Base-by-base conservation (phyloP, 192 early-diverging fungal genomes). In the Backusella circina region DNA sequence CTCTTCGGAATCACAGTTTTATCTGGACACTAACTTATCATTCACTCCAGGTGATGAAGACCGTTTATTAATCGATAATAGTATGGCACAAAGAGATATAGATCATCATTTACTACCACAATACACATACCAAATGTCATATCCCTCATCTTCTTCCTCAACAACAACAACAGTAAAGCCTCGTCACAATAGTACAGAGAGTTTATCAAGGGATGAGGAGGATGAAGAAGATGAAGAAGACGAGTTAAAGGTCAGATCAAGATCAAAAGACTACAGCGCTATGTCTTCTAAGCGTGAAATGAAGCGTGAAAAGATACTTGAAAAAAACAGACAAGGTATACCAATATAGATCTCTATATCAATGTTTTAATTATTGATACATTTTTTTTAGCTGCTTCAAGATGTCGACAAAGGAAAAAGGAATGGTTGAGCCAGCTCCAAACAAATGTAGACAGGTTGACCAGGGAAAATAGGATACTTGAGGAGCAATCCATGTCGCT, bases 381-480 rank as follows among this genome's bases (percentile, higher is more conserved):
- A 12, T 61, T 61, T 2, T 61, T 61, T 61, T 28, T 61, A 83
- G 95, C 67, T 28, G 67, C 67, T 37, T 38, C 33, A 18, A 39
- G 37, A 68, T 68, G 67, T 38, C 67, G 67, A 35, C 67, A 68
- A 35, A 31, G 36, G 5, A 68, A 68, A 38, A 68, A 68, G 23
- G 67, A 68, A 35, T 68, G 67, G 67, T 1, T 68, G 12, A 26
- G 9, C 33, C 67, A 68, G 67, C 67, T 68, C 33, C 67, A 68
- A 21, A n/a, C 33, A 21, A 68, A 68, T 18, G 33, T 26, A 23
- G 23, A 37, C 21, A 35, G n/a, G 13, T 37, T 38, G 13, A 15
- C 67, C 21, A 16, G 21, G n/a, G 67, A 68, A 38, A 68, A 68
- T 13, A 23, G 33, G 33, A 7, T 38, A 26, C 67, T 68, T 37